Evolutionary conservation across 2,329 filamentous ascomycete genomes (phyloP), one percentile per base, ranked within the genome.

Genomic region (Cordyceps cateniannulata): DNA sequence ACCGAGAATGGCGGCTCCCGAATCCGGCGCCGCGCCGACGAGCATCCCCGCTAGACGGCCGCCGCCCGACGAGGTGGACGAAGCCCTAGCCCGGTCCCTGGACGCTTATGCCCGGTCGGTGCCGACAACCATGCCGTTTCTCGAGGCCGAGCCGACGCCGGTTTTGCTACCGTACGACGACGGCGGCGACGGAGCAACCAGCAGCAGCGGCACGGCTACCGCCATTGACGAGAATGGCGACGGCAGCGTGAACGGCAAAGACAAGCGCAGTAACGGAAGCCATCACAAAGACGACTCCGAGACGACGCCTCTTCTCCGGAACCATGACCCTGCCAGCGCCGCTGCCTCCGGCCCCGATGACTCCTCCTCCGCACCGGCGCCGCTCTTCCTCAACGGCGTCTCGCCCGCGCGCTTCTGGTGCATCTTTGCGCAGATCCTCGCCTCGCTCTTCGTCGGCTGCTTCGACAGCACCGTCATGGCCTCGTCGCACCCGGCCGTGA

Each of bases 381-480:
- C 70, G n/a, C 65, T 63, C 7, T 82, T 72, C 66, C 73, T 82
- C n/a, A 75, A 78, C 63, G 76, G 76, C 63, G 76, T 78, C 44
- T 76, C 81, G 9, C 71, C 70, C 35, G 70, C 74, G 8, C 77
- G 79, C 32, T 89, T 90, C 74, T 85, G 83, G 80, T 69, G 84
- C 63, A 82, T 88, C 60, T 89, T 88, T 68, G 65, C 74, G 6
- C 81, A 82, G 55, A 77, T 88, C 51, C 73, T 88, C 63, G 69
- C 80, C n/a, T 78, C 79, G 5, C 83, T 83, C 67, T 82, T 87
- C 63, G 76, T 86, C 18, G 75, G 77, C 38, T 85, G 79, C 70
- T 93, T 93, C 69, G 90, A 93, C 75, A 82, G 84, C 12, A 93
- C 89, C 4, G 82, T 93, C 65, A 92, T 93, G 89, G 89, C 89